Evolutionary conservation across 163 green algal species (phyloP).

Genomic region (Prototheca wickerhamii): DNA sequence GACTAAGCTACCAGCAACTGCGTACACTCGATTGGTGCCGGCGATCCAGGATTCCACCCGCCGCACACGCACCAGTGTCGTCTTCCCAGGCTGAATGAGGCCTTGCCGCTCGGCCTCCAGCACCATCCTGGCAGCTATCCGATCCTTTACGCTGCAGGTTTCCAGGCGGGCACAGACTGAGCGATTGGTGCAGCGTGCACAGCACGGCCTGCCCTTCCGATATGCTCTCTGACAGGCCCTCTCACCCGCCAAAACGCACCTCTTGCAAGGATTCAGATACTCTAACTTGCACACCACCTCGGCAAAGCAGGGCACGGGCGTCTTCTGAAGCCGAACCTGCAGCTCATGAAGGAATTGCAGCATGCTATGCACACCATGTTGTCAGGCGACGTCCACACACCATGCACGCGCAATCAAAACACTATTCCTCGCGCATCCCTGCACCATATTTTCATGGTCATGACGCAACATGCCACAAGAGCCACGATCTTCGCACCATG

Average conservation of each 20-base stretch:
- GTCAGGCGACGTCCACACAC: too few relatives aligned
- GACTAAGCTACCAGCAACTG: background rate
- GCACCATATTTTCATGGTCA: too few relatives aligned
- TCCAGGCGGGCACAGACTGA: background rate
- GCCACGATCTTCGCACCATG: too few relatives aligned
- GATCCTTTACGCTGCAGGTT: slow-evolving; percentile 76
- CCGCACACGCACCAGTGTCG: slow-evolving; percentile 56
- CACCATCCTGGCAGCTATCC: slow-evolving; percentile 81
- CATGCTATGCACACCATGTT: too few relatives aligned
- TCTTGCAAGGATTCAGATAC: slow-evolving; percentile 82
- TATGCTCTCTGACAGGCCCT: too few relatives aligned
- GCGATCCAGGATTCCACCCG: background rate
- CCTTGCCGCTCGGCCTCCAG: slow-evolving; percentile 59
- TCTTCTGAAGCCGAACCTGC: slow-evolving; percentile 85
- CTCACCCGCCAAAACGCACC: slow-evolving; percentile 19
- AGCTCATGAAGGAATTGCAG: background rate
- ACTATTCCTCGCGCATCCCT: too few relatives aligned
- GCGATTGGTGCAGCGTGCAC: too few relatives aligned
- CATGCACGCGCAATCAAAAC: too few relatives aligned
- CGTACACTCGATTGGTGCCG: background rate
- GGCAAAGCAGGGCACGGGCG: slow-evolving; percentile 63
- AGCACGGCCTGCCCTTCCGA: too few relatives aligned
- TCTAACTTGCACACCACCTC: slow-evolving; percentile 89
- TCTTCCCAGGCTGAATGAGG: slow-evolving; percentile 62
- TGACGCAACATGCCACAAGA: too few relatives aligned